Percentiles rank a stretch among this genome's conserved stretches.
These are phyloP conservation scores for Ceratocystis huliohia DNA, from an alignment of 2,329 filamentous ascomycete genomes.

Conservation along the genomic window DNA sequence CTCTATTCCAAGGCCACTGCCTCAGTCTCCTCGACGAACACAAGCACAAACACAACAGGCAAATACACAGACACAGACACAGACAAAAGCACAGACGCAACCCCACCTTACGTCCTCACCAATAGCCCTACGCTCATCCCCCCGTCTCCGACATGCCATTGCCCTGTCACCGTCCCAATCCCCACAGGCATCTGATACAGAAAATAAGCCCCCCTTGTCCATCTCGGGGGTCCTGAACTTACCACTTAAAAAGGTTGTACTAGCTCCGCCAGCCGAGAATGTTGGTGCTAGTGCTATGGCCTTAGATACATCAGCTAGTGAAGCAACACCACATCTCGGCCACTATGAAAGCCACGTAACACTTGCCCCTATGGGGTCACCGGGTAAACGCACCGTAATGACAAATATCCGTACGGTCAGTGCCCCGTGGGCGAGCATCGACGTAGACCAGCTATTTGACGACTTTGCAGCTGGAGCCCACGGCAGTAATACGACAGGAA, in stretches of 20 bases:
- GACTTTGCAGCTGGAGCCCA: constrained; percentile 24
- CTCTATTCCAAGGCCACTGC: constrained; percentile 17
- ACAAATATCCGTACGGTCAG: constrained; percentile 37
- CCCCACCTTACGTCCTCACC: constrained; percentile 33
- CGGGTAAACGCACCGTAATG: constrained; percentile 22
- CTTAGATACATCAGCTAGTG: neutral
- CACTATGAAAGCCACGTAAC: too few relatives aligned
- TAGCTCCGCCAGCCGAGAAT: neutral
- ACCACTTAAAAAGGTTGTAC: constrained; percentile 13
- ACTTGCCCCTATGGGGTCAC: neutral
- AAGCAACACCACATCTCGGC: neutral
- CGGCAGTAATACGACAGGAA: neutral
- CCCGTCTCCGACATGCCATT: constrained; percentile 38
- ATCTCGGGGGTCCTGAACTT: constrained; percentile 30
- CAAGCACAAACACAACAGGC: constrained; percentile 17
- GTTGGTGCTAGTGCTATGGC: neutral
- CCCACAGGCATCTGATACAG: constrained; percentile 65
- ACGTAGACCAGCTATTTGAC: constrained; percentile 61
- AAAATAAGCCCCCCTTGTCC: constrained; percentile 64
- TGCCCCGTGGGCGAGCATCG: constrained; percentile 57
- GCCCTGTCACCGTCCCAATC: constrained; percentile 52
- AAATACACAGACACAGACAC: neutral
- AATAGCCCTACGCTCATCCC: constrained; percentile 29
- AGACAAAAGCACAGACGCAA: constrained; percentile 16
- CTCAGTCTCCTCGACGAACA: constrained; percentile 9